Percentiles rank a stretch among this genome's conserved stretches.
Evolutionary conservation across 139 green algal genomes (phyloP).

Genomic region (Chara braunii): DNA sequence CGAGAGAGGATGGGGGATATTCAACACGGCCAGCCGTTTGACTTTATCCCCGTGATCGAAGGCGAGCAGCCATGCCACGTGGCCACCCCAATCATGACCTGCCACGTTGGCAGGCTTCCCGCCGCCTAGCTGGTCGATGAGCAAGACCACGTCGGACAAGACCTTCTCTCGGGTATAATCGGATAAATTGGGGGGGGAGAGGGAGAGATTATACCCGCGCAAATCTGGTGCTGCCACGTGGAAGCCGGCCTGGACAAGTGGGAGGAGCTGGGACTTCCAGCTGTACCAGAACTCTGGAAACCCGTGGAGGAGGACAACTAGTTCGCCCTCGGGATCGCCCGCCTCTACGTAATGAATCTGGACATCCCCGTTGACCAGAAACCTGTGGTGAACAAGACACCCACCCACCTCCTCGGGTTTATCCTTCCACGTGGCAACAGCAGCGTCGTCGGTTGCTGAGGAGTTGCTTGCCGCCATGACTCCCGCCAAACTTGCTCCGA

Average conservation of each 20-base stretch:
- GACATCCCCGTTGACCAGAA: constrained; percentile 16
- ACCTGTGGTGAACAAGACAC: constrained; percentile 14
- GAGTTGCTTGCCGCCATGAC: too few relatives aligned
- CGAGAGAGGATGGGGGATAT: constrained; percentile 16
- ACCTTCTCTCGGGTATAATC: constrained; percentile 25
- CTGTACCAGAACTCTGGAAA: constrained; percentile 41
- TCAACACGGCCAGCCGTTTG: constrained; percentile 1
- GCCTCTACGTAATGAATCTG: constrained; percentile 28
- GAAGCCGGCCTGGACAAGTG: constrained; percentile 13
- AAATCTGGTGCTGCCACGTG: constrained; percentile 33
- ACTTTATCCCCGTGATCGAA: constrained; percentile 10
- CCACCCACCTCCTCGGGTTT: too few relatives aligned
- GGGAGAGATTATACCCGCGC: constrained; percentile 29
- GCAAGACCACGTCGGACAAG: constrained; percentile 8
- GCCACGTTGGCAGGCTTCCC: constrained; percentile 9
- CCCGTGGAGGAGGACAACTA: constrained; percentile 33
- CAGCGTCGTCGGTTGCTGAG: too few relatives aligned
- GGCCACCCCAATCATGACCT: constrained; percentile 34
- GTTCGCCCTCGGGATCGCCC: background rate
- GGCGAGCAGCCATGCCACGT: constrained; percentile 13
- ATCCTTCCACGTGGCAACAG: too few relatives aligned
- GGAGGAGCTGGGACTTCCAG: constrained; percentile 33
- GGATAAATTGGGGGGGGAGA: constrained; percentile 1
- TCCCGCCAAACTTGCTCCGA: too few relatives aligned
- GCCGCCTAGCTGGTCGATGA: constrained; percentile 6